Conservation (phyloP, 106 monocot species). For the Narthecium ossifragum region DNA sequence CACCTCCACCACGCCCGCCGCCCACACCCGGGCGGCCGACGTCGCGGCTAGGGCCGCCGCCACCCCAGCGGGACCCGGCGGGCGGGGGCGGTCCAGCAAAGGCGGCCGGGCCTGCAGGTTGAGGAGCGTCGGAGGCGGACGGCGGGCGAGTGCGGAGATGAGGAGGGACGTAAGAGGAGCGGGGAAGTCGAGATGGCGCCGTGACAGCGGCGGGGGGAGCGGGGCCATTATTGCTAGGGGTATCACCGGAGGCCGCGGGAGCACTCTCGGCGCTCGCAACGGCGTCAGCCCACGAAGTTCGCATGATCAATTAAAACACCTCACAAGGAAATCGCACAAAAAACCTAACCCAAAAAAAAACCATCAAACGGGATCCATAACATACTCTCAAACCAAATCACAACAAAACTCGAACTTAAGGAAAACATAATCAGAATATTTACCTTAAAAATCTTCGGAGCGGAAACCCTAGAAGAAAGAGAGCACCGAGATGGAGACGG, state of each 20-base stretch:
- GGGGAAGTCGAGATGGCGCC: constrained; percentile 5
- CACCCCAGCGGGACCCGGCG: constrained; percentile 17
- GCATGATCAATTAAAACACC: constrained; percentile 14
- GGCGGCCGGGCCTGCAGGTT: not conserved
- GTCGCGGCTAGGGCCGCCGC: constrained; percentile 17
- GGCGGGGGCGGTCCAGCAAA: not conserved
- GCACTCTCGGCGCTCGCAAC: constrained; percentile 20
- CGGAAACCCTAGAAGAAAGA: no score
- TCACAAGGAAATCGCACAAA: not conserved
- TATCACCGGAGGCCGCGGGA: constrained; percentile 7
- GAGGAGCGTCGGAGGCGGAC: not conserved
- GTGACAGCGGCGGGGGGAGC: constrained; percentile 2
- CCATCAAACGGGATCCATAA: no score
- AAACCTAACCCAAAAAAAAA: not conserved
- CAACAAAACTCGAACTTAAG: no score
- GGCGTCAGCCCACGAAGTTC: constrained; percentile 35
- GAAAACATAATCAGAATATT: no score
- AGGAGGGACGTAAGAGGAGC: constrained; percentile 32
- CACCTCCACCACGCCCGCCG: constrained; percentile 16
- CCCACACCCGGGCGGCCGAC: constrained; percentile 7
- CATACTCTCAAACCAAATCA: no score
- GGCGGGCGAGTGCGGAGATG: constrained; percentile 29
- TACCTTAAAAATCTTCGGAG: no score
- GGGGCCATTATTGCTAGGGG: constrained; percentile 2
- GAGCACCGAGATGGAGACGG: no score